phyloP scores from a whole-genome alignment of 805 yeast species.

The Ogataea nonfermentans region DNA sequence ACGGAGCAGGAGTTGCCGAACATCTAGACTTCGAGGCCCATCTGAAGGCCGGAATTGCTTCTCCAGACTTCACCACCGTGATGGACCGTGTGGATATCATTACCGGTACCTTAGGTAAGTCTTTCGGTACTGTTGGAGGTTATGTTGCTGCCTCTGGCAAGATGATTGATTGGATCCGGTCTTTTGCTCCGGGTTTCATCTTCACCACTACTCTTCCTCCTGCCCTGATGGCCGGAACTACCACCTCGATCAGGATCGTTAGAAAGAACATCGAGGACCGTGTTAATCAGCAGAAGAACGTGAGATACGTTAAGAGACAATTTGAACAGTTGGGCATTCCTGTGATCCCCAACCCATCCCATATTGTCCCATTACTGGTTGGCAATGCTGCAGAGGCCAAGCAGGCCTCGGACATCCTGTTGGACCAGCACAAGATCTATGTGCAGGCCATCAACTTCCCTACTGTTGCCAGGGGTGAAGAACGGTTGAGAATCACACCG shows the following conservation, averaged over 20 bases:
- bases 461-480: conserved; percentile 93
- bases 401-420: conserved; percentile 82
- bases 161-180: conserved; percentile 92
- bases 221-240: conserved; percentile 94
- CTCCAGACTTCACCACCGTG: conserved; percentile 55
- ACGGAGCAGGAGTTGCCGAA: conserved; percentile 99
- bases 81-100: conserved; percentile 92
- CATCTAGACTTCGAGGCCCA: conserved; percentile 88
- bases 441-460: conserved; percentile 99
- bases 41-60: conserved; percentile 59
- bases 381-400: conserved; percentile 95
- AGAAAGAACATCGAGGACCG: conserved; percentile 76
- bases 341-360: conserved; percentile 96
- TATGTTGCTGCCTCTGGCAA: conserved; percentile 86
- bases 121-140: conserved; percentile 97
- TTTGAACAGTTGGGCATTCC: conserved; percentile 78
- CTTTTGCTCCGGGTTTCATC: conserved; percentile 95
- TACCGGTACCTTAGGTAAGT: conserved; percentile 97
- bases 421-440: conserved; percentile 81
- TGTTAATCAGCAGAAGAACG: conserved; percentile 78
- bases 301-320: conserved; percentile 77
- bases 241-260: conserved; percentile 82
- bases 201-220: conserved; percentile 98
- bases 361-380: conserved; percentile 90
- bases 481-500: conserved; percentile 96